phyloP scores from a whole-genome alignment of 805 yeast species.

The Grigorovia transvaalensis region DNA sequence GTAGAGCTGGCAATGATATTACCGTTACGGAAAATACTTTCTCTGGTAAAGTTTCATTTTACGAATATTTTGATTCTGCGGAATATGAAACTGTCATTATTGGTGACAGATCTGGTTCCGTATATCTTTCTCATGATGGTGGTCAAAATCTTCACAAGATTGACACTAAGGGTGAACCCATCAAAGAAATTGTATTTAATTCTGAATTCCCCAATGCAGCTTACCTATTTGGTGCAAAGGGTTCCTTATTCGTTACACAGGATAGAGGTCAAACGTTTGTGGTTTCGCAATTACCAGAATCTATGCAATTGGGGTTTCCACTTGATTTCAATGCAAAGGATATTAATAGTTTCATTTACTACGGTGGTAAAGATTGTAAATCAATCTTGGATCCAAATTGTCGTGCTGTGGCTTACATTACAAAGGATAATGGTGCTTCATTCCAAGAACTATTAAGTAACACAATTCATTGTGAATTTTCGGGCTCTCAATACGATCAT shows the following conservation, averaged over 20 bases:
- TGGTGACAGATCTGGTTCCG: conserved; percentile 40
- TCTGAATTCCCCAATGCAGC: conserved; percentile 31
- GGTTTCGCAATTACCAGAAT: conserved; percentile 40
- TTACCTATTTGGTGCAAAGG: conserved; percentile 35
- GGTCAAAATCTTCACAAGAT: conserved; percentile 41
- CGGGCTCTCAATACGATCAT: conserved; percentile 41
- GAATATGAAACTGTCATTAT: conserved; percentile 59
- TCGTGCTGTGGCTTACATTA: conserved; percentile 45
- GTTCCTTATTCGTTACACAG: conserved; percentile 44
- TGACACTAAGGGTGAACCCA: conserved; percentile 30
- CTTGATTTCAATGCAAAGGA: conserved; percentile 55
- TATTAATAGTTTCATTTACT: conserved; percentile 53
- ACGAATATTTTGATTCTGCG: conserved; percentile 35
- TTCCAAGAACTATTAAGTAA: conserved; percentile 47
- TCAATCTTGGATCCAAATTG: conserved; percentile 40
- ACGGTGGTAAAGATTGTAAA: conserved; percentile 53
- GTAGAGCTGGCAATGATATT: conserved; percentile 24
- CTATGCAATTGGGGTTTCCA: conserved; percentile 32
- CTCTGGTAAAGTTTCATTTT: conserved; percentile 43
- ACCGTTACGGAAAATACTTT: conserved; percentile 34
- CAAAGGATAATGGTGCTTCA: conserved; percentile 56
- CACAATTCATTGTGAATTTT: conserved; percentile 56
- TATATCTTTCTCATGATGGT: conserved; percentile 63
- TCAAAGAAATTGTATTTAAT: conserved; percentile 52
- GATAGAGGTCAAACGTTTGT: conserved; percentile 59